Evolutionary conservation across 768 basidiomycete genomes (phyloP).

Genomic region (Mycena floridula): DNA sequence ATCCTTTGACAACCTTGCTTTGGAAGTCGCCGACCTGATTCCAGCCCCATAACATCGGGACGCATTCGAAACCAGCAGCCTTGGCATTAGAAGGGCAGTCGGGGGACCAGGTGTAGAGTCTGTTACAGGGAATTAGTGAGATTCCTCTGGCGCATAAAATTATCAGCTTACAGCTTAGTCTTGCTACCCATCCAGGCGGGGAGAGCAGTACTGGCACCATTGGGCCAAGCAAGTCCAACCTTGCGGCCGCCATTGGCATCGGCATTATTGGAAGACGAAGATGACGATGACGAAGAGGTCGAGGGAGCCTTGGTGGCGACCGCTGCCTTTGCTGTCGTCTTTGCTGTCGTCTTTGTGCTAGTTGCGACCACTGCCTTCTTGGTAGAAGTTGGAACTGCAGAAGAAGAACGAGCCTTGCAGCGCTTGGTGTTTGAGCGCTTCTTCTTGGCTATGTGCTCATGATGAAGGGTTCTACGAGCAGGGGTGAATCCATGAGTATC

Average conservation of each 20-base stretch:
- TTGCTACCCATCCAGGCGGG: too few relatives aligned
- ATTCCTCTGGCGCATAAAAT: too few relatives aligned
- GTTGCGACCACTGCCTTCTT: too few relatives aligned
- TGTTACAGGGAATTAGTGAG: constrained; percentile 15
- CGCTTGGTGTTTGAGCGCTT: constrained; percentile 40
- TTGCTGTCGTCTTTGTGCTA: too few relatives aligned
- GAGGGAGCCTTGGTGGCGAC: constrained; percentile 12
- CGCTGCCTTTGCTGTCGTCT: too few relatives aligned
- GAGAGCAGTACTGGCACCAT: too few relatives aligned
- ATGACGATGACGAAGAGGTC: constrained; percentile 8
- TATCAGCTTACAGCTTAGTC: too few relatives aligned
- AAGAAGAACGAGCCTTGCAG: constrained; percentile 50
- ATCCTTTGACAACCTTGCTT: constrained; percentile 38
- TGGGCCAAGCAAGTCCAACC: constrained; percentile 62
- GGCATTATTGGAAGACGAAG: constrained; percentile 9
- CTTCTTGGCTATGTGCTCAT: constrained; percentile 43
- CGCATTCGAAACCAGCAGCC: constrained; percentile 42
- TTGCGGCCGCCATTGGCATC: too few relatives aligned
- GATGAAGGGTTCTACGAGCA: constrained; percentile 41
- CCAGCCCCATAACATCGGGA: constrained; percentile 69
- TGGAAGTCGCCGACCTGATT: constrained; percentile 45
- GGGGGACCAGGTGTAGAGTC: constrained; percentile 67
- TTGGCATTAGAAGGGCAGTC: constrained; percentile 33
- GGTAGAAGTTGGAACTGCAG: constrained; percentile 15
- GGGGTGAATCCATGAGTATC: constrained; percentile 44